phyloP scores from a whole-genome alignment of 768 basidiomycete genomes.

The Rubroboletus satanas region DNA sequence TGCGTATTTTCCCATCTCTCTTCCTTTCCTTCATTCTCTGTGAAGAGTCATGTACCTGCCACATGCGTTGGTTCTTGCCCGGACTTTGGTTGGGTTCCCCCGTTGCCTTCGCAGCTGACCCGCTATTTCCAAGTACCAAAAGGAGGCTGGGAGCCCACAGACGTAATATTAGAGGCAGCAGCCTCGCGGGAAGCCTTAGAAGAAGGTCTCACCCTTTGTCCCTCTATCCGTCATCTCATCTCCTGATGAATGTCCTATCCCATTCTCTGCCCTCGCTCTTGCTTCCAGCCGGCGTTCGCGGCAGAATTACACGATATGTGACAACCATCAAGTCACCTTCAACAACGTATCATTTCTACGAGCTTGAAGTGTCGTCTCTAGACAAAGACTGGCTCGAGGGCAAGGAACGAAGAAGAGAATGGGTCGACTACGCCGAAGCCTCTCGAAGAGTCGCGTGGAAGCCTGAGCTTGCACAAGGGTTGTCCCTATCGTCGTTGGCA shows the following conservation, averaged over 20 bases:
- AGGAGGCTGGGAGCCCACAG: conserved; percentile 85
- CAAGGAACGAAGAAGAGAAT: conserved; percentile 76
- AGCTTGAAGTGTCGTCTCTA: conserved; percentile 74
- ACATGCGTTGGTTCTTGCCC: not conserved
- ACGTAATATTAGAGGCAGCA: conserved; percentile 79
- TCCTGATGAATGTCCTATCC: conserved; percentile 59
- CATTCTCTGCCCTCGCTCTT: conserved; percentile 32
- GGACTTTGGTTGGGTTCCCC: not conserved
- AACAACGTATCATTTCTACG: conserved; percentile 86
- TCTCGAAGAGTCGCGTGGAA: conserved; percentile 76
- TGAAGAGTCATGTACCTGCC: not conserved
- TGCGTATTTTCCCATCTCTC: conserved; percentile 47
- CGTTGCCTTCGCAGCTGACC: conserved; percentile 5
- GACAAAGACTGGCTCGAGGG: conserved; percentile 81
- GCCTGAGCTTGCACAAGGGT: conserved; percentile 73
- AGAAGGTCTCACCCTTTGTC: conserved; percentile 91
- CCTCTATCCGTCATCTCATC: conserved; percentile 67
- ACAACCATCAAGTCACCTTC: conserved; percentile 76
- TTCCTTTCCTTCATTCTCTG: not conserved
- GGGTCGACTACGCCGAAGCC: conserved; percentile 87
- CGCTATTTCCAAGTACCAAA: conserved; percentile 64
- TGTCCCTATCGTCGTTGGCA: conserved; percentile 68
- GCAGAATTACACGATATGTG: conserved; percentile 80
- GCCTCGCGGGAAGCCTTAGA: conserved; percentile 90
- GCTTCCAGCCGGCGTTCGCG: conserved; percentile 75